phyloP scores from a whole-genome alignment of 2,329 filamentous ascomycete genomes.

The Epichloe coenophiala region DNA sequence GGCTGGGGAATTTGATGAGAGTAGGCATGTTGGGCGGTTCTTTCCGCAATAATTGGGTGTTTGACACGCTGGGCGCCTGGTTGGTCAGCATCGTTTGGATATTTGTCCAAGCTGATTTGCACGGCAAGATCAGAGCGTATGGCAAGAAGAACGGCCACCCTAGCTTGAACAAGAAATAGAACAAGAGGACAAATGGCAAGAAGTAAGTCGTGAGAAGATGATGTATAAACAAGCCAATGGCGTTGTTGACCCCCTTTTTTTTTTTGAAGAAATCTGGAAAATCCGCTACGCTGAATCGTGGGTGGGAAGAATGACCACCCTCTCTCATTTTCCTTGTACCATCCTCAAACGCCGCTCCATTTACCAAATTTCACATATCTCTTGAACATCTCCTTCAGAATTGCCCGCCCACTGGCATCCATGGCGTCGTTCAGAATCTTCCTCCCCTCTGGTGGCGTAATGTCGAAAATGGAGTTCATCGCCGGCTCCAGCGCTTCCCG shows the following conservation, averaged over 20 bases:
- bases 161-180: conserved; percentile 28
- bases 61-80: conserved; percentile 45
- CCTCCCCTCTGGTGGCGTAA: conserved; percentile 40
- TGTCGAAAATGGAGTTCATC: conserved; percentile 44
- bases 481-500: conserved; percentile 44
- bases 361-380: conserved; percentile 50
- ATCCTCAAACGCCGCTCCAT: conserved; percentile 41
- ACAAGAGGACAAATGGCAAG: neutral
- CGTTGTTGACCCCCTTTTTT: neutral
- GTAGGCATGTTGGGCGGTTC: conserved; percentile 42
- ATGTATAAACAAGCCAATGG: neutral
- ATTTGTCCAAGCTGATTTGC: conserved; percentile 42
- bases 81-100: conserved; percentile 41
- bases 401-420: conserved; percentile 43
- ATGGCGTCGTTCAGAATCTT: conserved; percentile 46
- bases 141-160: conserved; percentile 46
- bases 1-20: conserved; percentile 60
- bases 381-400: conserved; percentile 44
- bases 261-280: neutral
- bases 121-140: conserved; percentile 43
- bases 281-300: neutral
- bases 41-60: conserved; percentile 43
- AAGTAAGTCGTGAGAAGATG: neutral
- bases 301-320: neutral
- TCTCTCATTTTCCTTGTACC: neutral